These are phyloP conservation scores for Amaranthus tricolor DNA, from an alignment of 179 eudicot genomes.

Conservation along the genomic window DNA sequence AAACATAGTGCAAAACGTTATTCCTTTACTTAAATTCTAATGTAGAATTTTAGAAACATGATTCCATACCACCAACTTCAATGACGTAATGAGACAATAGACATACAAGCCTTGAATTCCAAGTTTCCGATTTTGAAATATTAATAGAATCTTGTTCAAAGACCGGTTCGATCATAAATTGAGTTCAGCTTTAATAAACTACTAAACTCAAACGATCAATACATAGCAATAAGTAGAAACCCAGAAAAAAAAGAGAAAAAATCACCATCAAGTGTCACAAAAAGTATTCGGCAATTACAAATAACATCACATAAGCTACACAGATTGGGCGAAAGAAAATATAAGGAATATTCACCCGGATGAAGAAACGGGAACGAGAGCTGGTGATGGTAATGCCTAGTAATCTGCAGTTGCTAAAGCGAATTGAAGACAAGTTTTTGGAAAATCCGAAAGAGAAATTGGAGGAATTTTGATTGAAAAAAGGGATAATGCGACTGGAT, in stretches of 20 bases:
- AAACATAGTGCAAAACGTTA: no score
- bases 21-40: no score
- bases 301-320: neutral
- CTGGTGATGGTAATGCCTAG: conserved; percentile 15
- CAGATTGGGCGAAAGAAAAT: neutral
- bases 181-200: no score
- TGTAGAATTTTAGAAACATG: no score
- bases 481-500: neutral
- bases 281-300: neutral
- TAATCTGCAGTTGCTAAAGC: conserved; percentile 4
- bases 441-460: conserved; percentile 12
- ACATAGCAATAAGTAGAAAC: neutral
- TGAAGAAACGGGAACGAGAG: conserved; percentile 14
- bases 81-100: no score
- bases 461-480: neutral
- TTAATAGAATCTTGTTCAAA: no score
- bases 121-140: no score
- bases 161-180: no score
- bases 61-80: no score
- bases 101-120: no score
- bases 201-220: no score
- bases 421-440: conserved; percentile 5
- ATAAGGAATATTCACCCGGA: conserved; percentile 31
- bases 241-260: neutral
- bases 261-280: neutral